These are phyloP conservation scores for Candida sp. DNA, from an alignment of 1,139 yeast genomes.

Conservation along the genomic window DNA sequence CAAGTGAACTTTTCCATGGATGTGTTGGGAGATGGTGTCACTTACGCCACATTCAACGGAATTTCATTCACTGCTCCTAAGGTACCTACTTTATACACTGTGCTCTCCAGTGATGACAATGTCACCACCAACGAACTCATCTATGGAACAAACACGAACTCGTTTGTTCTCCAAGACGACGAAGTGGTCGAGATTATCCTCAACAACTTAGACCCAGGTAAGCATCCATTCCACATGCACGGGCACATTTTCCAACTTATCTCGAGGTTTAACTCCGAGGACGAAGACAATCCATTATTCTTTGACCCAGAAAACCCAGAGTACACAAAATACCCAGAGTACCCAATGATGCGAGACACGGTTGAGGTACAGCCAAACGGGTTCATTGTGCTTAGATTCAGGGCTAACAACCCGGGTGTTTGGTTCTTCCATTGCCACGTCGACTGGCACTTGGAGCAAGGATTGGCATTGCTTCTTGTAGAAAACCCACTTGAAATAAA, in stretches of 20 bases:
- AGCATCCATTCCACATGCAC: constrained; percentile 89
- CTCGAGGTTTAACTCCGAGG: constrained; percentile 37
- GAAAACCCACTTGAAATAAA: constrained; percentile 64
- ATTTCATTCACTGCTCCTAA: constrained; percentile 77
- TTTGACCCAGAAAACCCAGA: constrained; percentile 43
- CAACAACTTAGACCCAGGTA: constrained; percentile 76
- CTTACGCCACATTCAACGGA: constrained; percentile 91
- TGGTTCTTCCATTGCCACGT: constrained; percentile 73
- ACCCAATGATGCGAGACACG: constrained; percentile 76
- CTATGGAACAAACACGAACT: constrained; percentile 79
- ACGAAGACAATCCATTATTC: constrained; percentile 38
- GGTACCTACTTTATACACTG: constrained; percentile 83
- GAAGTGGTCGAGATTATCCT: constrained; percentile 70
- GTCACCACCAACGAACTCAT: constrained; percentile 46
- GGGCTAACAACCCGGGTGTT: constrained; percentile 64
- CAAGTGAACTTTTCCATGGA: constrained; percentile 76
- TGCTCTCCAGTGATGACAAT: constrained; percentile 50
- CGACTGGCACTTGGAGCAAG: constrained; percentile 69
- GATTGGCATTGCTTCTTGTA: constrained; percentile 53
- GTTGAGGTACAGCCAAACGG: constrained; percentile 69
- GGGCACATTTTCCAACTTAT: constrained; percentile 77
- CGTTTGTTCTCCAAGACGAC: constrained; percentile 71
- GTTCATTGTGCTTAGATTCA: constrained; percentile 61
- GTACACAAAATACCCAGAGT: constrained; percentile 35
- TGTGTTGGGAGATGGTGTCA: constrained; percentile 79